Conservation (phyloP, 1,139 yeast genomes). For the Sugiyamaella paludigena region DNA sequence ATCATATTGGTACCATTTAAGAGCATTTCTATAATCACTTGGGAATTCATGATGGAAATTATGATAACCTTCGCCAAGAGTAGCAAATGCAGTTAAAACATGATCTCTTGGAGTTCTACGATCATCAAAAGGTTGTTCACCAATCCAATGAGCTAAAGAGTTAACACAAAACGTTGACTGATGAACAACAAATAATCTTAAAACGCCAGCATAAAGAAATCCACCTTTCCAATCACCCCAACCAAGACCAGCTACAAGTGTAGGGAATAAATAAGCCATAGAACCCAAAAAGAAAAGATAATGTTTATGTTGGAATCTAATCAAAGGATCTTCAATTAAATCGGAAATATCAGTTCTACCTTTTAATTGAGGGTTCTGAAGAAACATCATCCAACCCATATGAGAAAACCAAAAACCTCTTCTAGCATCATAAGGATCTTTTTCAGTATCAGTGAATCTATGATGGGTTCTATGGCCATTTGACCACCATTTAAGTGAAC, state of each 20-base stretch:
- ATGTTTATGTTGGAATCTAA: constrained; percentile 90
- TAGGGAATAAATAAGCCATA: constrained; percentile 73
- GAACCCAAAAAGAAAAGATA: constrained; percentile 66
- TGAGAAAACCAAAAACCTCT: constrained; percentile 94
- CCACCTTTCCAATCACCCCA: constrained; percentile 96
- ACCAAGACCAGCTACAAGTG: constrained; percentile 67
- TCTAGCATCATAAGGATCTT: constrained; percentile 98
- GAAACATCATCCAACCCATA: constrained; percentile 95
- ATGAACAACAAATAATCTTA: constrained; percentile 81
- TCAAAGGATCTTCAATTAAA: constrained; percentile 85
- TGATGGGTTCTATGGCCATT: constrained; percentile 97
- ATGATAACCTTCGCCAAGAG: constrained; percentile 98
- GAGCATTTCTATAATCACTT: constrained; percentile 95
- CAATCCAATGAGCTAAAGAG: constrained; percentile 98
- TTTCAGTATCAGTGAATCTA: constrained; percentile 91
- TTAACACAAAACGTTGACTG: constrained; percentile 99
- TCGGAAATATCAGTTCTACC: constrained; percentile 97
- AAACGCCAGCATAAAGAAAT: constrained; percentile 82
- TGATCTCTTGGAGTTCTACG: constrained; percentile 97
- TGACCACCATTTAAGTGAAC: constrained; percentile 99
- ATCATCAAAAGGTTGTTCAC: constrained; percentile 96
- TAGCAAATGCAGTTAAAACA: constrained; percentile 86
- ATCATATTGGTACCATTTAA: constrained; percentile 98
- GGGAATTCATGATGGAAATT: constrained; percentile 99
- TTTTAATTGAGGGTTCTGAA: constrained; percentile 89